Evolutionary conservation across 768 basidiomycete species (phyloP), one percentile per base, ranked within the genome.

Genomic region (Galerina marginata): DNA sequence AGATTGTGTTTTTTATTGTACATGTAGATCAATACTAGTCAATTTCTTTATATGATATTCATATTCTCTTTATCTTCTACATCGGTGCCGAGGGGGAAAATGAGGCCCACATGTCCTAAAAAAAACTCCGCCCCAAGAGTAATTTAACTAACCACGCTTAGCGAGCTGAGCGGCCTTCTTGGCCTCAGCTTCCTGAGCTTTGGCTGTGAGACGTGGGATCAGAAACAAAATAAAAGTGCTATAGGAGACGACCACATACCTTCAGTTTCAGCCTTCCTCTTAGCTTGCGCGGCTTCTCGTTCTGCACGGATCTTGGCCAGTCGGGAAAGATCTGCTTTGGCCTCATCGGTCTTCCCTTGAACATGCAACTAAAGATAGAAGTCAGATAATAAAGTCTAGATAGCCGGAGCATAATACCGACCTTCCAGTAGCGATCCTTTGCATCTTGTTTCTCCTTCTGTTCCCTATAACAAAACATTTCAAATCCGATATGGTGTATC

Each of bases 371-470:
- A 65, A 11, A 51, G 29, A 45, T 3, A 37, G 56, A 20, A 51
- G 62, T 25, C 57, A 43, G 16, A 39, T 33, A 57, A 33, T 38
- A 6, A 50, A 47, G 15, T 55, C 42, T 36, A 36, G 12, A 10
- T 36, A 4, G 37, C 9, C 14, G 53, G 58, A 54, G 20, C 20
- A 69, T 39, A 25, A 14, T 39, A 63, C 79, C 1, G 26, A 92
- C 90, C 85, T 96, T 93, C 88, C 89, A 89, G 73, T 96, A 96
- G 25, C 84, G 80, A 26, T 94, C 93, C 70, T 92, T 86, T 1
- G 94, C 92, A 1, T 95, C 94, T 67, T 91, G 83, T 79, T 95
- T 95, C 75, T 96, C 94, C 71, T 95, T 95, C 70, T 88, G 89
- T 71, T 97, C 96, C 64, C 95, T 95, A 62, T 29, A 45, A 23